Evolutionary conservation across 805 yeast species (phyloP).

Genomic region (Phaffomyces antillensis): DNA sequence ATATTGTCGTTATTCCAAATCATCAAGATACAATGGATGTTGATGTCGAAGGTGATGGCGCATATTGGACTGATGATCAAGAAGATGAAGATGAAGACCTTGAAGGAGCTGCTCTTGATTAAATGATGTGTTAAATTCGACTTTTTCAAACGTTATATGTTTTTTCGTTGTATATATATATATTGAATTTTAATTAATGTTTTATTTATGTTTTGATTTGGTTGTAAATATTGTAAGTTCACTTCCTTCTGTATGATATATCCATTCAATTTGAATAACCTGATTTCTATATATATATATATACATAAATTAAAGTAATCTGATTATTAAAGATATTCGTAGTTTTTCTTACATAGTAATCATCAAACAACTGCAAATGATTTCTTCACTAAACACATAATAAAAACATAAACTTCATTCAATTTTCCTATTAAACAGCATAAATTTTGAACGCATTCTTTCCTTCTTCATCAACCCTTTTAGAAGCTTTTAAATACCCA

Average conservation of each 20-base stretch:
- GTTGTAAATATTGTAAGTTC: too few species aligned
- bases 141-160: background rate
- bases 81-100: slow-evolving; percentile 45
- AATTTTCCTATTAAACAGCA: background rate
- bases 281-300: too few species aligned
- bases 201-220: too few species aligned
- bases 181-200: background rate
- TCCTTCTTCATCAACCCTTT: slow-evolving; percentile 22
- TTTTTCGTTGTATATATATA: background rate
- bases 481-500: slow-evolving; percentile 36
- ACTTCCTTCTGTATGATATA: too few species aligned
- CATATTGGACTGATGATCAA: slow-evolving; percentile 53
- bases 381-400: background rate
- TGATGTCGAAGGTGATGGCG: slow-evolving; percentile 50
- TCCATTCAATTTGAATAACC: too few species aligned
- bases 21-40: slow-evolving; percentile 52
- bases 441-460: background rate
- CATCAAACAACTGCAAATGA: too few species aligned
- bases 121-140: background rate
- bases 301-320: too few species aligned
- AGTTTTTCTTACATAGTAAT: too few species aligned
- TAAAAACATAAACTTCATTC: background rate
- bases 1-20: slow-evolving; percentile 78
- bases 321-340: too few species aligned
- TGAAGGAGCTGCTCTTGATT: slow-evolving; percentile 15